phyloP scores from a whole-genome alignment of 768 basidiomycete species.

The Tricholoma bakamatsutake region DNA sequence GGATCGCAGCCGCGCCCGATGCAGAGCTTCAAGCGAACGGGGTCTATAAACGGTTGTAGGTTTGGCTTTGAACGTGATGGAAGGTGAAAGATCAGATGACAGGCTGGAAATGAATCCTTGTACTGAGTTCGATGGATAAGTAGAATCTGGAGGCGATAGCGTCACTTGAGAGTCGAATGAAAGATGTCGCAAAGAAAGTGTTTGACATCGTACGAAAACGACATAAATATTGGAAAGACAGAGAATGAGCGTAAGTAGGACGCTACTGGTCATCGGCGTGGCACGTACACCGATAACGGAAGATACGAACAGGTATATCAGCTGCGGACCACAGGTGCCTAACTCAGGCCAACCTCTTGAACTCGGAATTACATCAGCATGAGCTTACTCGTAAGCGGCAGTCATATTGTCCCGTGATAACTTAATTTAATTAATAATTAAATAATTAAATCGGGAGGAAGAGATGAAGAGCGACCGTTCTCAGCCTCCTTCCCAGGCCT shows the following conservation, averaged over 20 bases:
- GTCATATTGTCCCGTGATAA: no score
- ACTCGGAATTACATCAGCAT: neutral
- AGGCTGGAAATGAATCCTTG: conserved; percentile 1
- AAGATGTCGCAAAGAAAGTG: conserved; percentile 1
- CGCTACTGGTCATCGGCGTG: conserved; percentile 8
- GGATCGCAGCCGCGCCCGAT: conserved; percentile 49
- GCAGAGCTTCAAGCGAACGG: conserved; percentile 41
- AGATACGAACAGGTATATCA: neutral
- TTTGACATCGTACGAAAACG: neutral
- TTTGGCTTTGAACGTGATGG: conserved; percentile 32
- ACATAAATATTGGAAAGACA: neutral
- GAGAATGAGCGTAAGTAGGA: conserved; percentile 1
- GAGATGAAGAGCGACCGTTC: no score
- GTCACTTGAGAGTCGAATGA: conserved; percentile 11
- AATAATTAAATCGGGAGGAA: no score
- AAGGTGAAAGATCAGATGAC: neutral
- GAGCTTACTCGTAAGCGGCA: no score
- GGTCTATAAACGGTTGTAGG: conserved; percentile 61
- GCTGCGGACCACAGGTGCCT: neutral
- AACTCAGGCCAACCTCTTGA: neutral
- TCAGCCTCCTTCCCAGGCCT: no score
- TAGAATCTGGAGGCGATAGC: conserved; percentile 6
- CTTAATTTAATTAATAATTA: no score
- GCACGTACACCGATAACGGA: conserved; percentile 9
- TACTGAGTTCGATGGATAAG: conserved; percentile 1